These are phyloP conservation scores for Sequoiadendron giganteum DNA, from an alignment of 75 land plant genomes.

Conservation along the genomic window DNA sequence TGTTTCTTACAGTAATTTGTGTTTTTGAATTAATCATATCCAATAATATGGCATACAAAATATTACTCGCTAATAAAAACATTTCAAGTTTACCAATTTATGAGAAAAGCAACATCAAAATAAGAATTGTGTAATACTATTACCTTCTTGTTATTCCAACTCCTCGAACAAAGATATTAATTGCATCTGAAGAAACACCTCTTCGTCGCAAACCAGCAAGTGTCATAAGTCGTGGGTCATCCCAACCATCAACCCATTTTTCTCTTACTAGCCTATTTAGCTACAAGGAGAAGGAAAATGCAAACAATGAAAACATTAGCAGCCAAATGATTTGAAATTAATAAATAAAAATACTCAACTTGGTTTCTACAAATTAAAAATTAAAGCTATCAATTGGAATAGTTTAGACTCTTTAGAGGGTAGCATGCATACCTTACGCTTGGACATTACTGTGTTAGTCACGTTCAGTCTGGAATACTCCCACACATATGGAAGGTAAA, in stretches of 20 bases:
- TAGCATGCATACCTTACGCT: conserved; percentile 73
- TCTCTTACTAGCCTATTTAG: conserved; percentile 83
- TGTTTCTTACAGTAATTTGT: not conserved
- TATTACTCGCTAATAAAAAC: not conserved
- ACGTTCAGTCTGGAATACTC: conserved; percentile 91
- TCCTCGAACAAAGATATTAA: conserved; percentile 89
- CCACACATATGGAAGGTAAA: conserved; percentile 99
- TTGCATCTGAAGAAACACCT: conserved; percentile 83
- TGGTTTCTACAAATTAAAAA: not conserved
- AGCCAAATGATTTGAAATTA: not conserved
- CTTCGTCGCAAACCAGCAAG: conserved; percentile 88
- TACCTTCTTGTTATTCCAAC: conserved; percentile 99
- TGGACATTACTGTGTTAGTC: conserved; percentile 89
- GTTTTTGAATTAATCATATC: not conserved
- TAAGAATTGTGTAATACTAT: not conserved
- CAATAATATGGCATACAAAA: not conserved
- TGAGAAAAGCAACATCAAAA: not conserved
- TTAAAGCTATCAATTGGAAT: not conserved
- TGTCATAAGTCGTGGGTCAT: conserved; percentile 96
- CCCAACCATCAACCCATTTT: conserved; percentile 97
- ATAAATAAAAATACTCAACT: not conserved
- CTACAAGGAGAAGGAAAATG: conserved; percentile 32
- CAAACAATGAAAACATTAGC: conserved; percentile 1
- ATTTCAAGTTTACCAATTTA: not conserved
- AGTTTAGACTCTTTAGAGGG: not conserved